Evolutionary conservation across 2,329 filamentous ascomycete genomes (phyloP), one percentile per base, ranked within the genome.

Genomic region (Pezicula rhizophila): DNA sequence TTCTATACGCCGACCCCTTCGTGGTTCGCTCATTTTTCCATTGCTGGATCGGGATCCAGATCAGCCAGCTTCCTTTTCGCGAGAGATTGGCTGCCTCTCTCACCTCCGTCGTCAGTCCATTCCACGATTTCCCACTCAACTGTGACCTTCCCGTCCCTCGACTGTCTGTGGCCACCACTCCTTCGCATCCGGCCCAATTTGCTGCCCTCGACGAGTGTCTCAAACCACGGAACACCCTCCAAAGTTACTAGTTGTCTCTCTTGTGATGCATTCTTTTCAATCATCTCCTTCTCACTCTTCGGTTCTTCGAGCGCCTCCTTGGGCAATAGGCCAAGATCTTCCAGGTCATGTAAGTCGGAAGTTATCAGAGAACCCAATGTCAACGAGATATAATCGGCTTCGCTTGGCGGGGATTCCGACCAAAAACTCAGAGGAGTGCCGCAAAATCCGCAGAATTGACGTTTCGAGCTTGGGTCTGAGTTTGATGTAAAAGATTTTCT

Each of bases 401-500:
- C 87, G 45, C 74, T 74, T 1, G 68, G 70, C 0, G 87, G 85
- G 20, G 79, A 68, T 66, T 95, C 90, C 42, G 82, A 85, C 89
- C 89, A 96, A 59, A 85, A 89, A 0, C 85, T 85, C 47, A 96
- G 72, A 11, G 87, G 86, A 0, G 90, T 95, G 46, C 91, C 91
- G 65, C 91, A 96, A 70, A 87, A 95, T 20, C 91, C 91, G 68
- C 91, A 96, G 68, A 96, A 96, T 57, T 89, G 80, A 44, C 88
- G 82, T 64, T 85, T 82, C 1, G 79, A 74, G 49, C 44, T 51
- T 45, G 76, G 74, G 46, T 78, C 77, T 57, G 73, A 69, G 2
- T 73, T 73, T 18, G 83, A 77, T 8, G 79, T 80, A 66, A 87
- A 90, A 42, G 77, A 75, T 37, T 84, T 79, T 48, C 80, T 81